phyloP scores from a whole-genome alignment of 148 eudicot genomes.

The Suaeda aralocaspica region DNA sequence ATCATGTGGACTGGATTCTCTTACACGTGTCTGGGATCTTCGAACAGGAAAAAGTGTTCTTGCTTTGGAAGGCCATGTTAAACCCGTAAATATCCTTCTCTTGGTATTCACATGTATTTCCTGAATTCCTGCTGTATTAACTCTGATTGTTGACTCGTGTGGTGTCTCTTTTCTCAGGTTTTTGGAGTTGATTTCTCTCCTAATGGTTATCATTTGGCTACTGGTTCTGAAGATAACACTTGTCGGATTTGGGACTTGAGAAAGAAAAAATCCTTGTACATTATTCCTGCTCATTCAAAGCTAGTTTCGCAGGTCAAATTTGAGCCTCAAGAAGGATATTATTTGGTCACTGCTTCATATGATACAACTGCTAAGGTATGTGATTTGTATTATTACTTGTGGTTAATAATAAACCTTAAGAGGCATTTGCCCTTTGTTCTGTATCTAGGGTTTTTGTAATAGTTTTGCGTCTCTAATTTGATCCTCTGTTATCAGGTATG shows the following conservation, averaged over 20 bases:
- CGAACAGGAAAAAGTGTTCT: slow-evolving; percentile 90
- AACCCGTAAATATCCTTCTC: slow-evolving; percentile 56
- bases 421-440: neutral
- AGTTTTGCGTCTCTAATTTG: slow-evolving; percentile 16
- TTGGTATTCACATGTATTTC: neutral
- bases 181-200: slow-evolving; percentile 80
- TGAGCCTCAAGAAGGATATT: slow-evolving; percentile 98
- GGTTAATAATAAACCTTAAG: neutral
- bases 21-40: slow-evolving; percentile 96
- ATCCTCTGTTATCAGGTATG: slow-evolving; percentile 51
- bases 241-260: slow-evolving; percentile 94
- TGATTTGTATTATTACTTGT: neutral
- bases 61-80: slow-evolving; percentile 91
- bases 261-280: slow-evolving; percentile 69
- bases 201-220: slow-evolving; percentile 88
- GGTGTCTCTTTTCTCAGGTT: slow-evolving; percentile 45
- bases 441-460: neutral
- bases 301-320: slow-evolving; percentile 89
- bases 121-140: neutral
- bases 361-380: slow-evolving; percentile 90
- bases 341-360: slow-evolving; percentile 80
- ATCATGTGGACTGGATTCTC: slow-evolving; percentile 86
- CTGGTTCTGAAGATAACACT: slow-evolving; percentile 94
- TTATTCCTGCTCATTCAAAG: slow-evolving; percentile 88
- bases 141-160: slow-evolving; percentile 10